Evolutionary conservation across 2,329 filamentous ascomycete genomes (phyloP), one percentile per base, ranked within the genome.

Genomic region (Taxawa tesnikishii): DNA sequence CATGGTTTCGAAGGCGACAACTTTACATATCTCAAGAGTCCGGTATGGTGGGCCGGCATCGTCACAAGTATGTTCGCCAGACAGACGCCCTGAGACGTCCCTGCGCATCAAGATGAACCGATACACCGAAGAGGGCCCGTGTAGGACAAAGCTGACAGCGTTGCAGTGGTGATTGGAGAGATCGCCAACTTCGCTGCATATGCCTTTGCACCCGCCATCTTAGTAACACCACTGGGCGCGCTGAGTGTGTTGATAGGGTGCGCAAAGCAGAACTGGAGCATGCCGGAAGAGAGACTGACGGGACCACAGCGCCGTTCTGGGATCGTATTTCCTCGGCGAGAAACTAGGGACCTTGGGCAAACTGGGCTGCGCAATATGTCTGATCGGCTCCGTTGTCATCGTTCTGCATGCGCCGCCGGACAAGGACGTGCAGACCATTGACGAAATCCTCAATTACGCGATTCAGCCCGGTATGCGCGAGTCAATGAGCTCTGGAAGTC

Each of bases 1-100:
- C 87, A 94, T 62, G 92, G 90, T 29, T 98, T 96, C 53, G 85
- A 94, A 55, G 90, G 92, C 46, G 90, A 96, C 48, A 90, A 90
- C 36, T 98, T 83, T 57, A 79, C 84, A 53, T 98, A 98, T 59
- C 60, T 98, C 36, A 83, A 79, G 55, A 96, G 83, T 55, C 87
- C 88, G n/a, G 68, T 88, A 47, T 98, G 90, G 90, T 98, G 90
- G 90, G 83, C 74, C 37, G 90, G 90, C 43, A 94, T 96, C 45
- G 64, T 79, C 43, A 92, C 85, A 51, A 75, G 84, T 93, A 69
- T 58, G 79, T 15, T n/a, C n/a, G n/a, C n/a, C n/a, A n/a, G n/a
- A n/a, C n/a, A n/a, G n/a, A n/a, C n/a, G n/a, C n/a, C n/a, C n/a
- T n/a, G n/a, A n/a, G n/a, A n/a, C n/a, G n/a, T n/a, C n/a, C n/a